Evolutionary conservation across 371 early-diverging fungal genomes (phyloP).

Genomic region (Mortierella sp.): DNA sequence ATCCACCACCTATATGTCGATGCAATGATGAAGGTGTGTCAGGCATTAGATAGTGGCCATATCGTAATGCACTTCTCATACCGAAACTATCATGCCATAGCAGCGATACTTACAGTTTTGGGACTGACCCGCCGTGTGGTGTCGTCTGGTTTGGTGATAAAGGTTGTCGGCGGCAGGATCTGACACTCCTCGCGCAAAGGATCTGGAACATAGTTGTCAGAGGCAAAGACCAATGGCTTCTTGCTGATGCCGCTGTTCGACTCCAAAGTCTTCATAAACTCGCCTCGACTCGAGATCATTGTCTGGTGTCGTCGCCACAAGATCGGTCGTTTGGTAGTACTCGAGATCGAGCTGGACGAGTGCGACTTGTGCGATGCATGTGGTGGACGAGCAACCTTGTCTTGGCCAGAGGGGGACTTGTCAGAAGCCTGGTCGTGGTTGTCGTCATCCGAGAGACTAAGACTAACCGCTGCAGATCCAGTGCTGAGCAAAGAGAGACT

Average conservation of each 20-base stretch:
- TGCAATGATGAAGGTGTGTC: background rate
- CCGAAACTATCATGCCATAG: background rate
- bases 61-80: too few relatives aligned
- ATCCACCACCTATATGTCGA: constrained; percentile 47
- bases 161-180: constrained; percentile 31
- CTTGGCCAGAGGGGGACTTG: background rate
- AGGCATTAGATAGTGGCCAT: too few relatives aligned
- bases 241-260: background rate
- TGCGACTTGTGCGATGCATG: background rate
- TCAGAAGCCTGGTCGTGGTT: background rate
- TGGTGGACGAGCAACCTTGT: background rate
- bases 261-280: constrained; percentile 48
- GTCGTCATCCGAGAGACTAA: constrained; percentile 2
- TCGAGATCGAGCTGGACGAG: constrained; percentile 7
- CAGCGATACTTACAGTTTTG: constrained; percentile 24
- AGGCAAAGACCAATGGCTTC: constrained; percentile 13
- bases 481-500: background rate
- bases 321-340: constrained; percentile 8
- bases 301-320: constrained; percentile 43
- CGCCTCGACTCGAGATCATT: constrained; percentile 43
- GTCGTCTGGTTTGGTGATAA: constrained; percentile 38
- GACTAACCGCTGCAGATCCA: background rate
- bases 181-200: constrained; percentile 33
- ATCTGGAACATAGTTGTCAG: constrained; percentile 25
- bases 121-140: constrained; percentile 42